Evolutionary conservation across 768 basidiomycete species (phyloP), one percentile per base, ranked within the genome.

Genomic region (Postia placenta): DNA sequence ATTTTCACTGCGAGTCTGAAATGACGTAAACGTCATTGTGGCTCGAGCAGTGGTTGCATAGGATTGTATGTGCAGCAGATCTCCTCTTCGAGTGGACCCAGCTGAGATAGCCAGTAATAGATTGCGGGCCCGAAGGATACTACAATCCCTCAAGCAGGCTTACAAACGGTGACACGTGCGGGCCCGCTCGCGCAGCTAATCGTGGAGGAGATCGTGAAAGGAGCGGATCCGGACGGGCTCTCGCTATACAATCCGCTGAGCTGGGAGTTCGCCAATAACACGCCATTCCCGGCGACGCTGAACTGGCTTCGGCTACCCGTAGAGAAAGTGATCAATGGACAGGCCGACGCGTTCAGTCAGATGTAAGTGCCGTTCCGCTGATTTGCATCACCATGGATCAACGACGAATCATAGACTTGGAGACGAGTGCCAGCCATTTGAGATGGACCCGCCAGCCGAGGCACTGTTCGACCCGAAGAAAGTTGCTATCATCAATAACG

Each of bases 401-500:
- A 33, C 9, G 15, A 7, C 30, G 30, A 7, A 33, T 33, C 30
- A 33, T 24, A 65, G 63, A n/a, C 51, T 69, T 28, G 64, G 64
- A 9, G 58, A 69, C 40, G 63, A 61, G 35, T 69, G 67, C 53
- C 64, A 68, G 53, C 67, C 67, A 22, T 69, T 67, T 53, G 56
- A 56, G 49, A 44, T 57, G 38, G 54, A 45, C 15, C 65, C 74
- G 37, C 79, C 80, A 4, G 57, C 64, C 5, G 59, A 67, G 35
- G 69, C 65, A 22, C 63, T 83, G 15, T 82, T 82, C 57, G 66
- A 74, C 24, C 63, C 74, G 4, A 63, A 68, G 54, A 70, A 77
- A 48, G 67, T 79, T 3, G 71, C 70, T 12, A 79, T 82, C 44
- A 63, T 82, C n/a, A 75, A 72, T 11, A 82, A 82, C 58, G 80